These are phyloP conservation scores for Platanthera guangdongensis DNA, from an alignment of 106 monocot genomes.

Conservation along the genomic window DNA sequence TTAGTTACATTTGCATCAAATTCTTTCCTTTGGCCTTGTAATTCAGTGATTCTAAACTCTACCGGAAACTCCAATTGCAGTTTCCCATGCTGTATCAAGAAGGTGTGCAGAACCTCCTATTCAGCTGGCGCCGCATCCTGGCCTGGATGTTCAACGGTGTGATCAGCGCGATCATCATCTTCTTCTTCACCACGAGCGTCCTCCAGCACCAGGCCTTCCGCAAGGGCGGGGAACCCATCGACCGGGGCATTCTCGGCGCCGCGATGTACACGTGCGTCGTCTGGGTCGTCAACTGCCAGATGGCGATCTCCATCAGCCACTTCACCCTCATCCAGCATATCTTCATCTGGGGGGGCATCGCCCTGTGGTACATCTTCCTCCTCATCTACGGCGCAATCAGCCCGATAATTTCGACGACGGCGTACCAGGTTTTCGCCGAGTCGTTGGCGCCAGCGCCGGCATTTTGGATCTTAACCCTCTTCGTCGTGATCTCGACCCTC, in stretches of 20 bases:
- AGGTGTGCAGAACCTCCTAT: slow-evolving; percentile 21
- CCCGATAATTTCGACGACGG: slow-evolving; percentile 36
- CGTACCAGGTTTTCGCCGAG: slow-evolving; percentile 68
- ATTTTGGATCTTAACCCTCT: slow-evolving; percentile 65
- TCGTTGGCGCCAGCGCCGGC: slow-evolving; percentile 38
- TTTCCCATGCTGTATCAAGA: slow-evolving; percentile 26
- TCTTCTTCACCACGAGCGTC: slow-evolving; percentile 18
- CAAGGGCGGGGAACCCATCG: slow-evolving; percentile 33
- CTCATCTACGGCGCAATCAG: slow-evolving; percentile 56
- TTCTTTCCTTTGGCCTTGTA: too few relatives aligned
- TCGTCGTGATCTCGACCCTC: slow-evolving; percentile 61
- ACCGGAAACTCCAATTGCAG: slow-evolving; percentile 7
- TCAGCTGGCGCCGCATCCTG: slow-evolving; percentile 22
- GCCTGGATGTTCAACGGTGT: slow-evolving; percentile 26
- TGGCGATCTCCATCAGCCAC: slow-evolving; percentile 79
- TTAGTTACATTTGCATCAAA: too few relatives aligned
- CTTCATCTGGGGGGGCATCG: slow-evolving; percentile 85
- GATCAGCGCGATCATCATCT: slow-evolving; percentile 14
- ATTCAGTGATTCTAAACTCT: not conserved
- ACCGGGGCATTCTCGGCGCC: slow-evolving; percentile 31
- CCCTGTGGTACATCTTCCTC: slow-evolving; percentile 74
- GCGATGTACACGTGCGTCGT: slow-evolving; percentile 82
- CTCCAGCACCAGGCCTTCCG: slow-evolving; percentile 20
- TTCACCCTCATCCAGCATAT: slow-evolving; percentile 93
- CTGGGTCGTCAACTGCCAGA: slow-evolving; percentile 95